Evolutionary conservation across 306 rosid genomes (phyloP).

Genomic region (Vigna trinervia): DNA sequence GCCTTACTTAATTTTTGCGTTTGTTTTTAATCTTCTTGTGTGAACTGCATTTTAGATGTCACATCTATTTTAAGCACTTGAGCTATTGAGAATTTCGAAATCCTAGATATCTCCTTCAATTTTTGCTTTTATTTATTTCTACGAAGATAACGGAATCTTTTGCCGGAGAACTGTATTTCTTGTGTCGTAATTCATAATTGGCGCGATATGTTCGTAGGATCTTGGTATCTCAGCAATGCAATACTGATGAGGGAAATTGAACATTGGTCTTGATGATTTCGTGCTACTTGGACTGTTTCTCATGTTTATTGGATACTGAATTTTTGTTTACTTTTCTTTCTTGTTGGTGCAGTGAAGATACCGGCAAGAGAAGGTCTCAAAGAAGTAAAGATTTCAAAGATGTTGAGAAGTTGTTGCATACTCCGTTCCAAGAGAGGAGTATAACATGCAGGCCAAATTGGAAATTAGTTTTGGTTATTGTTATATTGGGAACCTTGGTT

Average conservation of each 20-base stretch:
- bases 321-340: not conserved
- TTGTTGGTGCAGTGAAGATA: constrained; percentile 72
- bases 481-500: constrained; percentile 69
- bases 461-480: constrained; percentile 66
- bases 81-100: not conserved
- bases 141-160: not conserved
- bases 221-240: not conserved
- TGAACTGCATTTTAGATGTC: not conserved
- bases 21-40: not conserved
- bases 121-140: constrained; percentile 2
- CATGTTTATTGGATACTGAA: constrained; percentile 18
- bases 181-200: not conserved
- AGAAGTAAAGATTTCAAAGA: constrained; percentile 72
- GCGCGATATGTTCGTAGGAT: not conserved
- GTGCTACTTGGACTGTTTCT: constrained; percentile 32
- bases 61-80: not conserved
- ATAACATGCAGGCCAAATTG: constrained; percentile 71
- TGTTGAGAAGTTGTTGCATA: constrained; percentile 57
- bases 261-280: not conserved
- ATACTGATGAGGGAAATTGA: constrained; percentile 12
- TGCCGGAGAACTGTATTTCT: not conserved
- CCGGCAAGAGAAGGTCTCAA: constrained; percentile 70
- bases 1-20: not conserved
- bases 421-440: constrained; percentile 52
- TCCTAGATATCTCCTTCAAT: not conserved